A percentile compares a stretch with the other conserved stretches of the same genome.
Conservation (phyloP, 116 monocot genomes). For the Dioscorea cayenensis region DNA sequence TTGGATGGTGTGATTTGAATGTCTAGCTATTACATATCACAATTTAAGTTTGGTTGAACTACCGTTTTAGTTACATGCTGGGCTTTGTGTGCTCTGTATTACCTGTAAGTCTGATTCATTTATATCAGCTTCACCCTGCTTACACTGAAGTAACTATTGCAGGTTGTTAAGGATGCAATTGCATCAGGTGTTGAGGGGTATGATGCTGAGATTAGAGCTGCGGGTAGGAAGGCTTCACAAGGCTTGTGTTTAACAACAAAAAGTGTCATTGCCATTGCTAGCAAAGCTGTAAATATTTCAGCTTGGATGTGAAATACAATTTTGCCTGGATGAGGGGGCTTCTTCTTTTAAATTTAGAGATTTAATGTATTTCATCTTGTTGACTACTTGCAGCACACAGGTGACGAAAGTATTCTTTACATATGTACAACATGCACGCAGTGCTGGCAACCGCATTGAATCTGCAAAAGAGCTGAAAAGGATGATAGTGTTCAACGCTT, state of each 20-base stretch:
- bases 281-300: slow-evolving; percentile 62
- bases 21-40: too few species aligned
- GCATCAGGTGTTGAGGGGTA: slow-evolving; percentile 92
- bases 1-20: too few species aligned
- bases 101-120: too few species aligned
- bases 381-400: slow-evolving; percentile 20
- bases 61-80: too few species aligned
- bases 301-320: not conserved
- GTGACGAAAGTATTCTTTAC: slow-evolving; percentile 76
- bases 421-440: slow-evolving; percentile 66
- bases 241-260: slow-evolving; percentile 76
- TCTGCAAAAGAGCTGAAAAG: slow-evolving; percentile 91
- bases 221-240: slow-evolving; percentile 82
- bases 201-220: slow-evolving; percentile 66
- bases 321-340: not conserved
- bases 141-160: slow-evolving; percentile 1
- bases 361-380: not conserved
- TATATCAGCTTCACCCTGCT: not conserved
- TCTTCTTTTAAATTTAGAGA: not conserved
- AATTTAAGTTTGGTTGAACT: too few species aligned
- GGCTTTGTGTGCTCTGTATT: too few species aligned
- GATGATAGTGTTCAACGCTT: slow-evolving; percentile 79
- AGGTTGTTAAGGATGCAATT: slow-evolving; percentile 93
- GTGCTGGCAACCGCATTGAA: slow-evolving; percentile 61
- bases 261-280: slow-evolving; percentile 76